Evolutionary conservation across 495 filamentous ascomycete species (phyloP), one percentile per base, ranked within the genome.

Genomic region (Annulohypoxylon moriforme): DNA sequence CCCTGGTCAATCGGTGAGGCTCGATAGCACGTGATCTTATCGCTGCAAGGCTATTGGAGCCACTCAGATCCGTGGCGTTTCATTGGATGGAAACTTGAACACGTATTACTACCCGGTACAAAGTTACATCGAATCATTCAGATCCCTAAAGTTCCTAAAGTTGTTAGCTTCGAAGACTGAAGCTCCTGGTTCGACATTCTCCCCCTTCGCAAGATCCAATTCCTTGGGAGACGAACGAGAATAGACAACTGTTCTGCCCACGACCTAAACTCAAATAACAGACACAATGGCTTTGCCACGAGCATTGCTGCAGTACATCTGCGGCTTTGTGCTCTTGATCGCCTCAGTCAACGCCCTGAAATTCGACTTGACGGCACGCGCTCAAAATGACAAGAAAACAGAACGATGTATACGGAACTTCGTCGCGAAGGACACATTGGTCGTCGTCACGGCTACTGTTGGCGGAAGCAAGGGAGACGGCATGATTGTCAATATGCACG

Each of bases 331-430:
- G 69, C 82, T 87, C 60, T 77, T 91, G 69, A 76, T 89, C 14
- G 88, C 91, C 49, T 81, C 91, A 67, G 82, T 89, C 59, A 84
- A 88, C 58, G 94, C 94, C 31, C 86, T 99, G 64, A 98, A 97
- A 82, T 98, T 99, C 86, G 96, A 99, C 71, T 86, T 99, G 60
- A 79, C 88, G 74, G 93, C 96, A 13, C 83, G 89, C 62, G 85
- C 84, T 16, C 83, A 80, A 67, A 85, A 88, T 76, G 87, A 85
- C 79, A 83, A 85, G 74, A 86, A 89, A 76, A 85, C 88, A 59
- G 90, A 93, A 79, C 88, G 96, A 87, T 99, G 96, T 84, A 93
- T 99, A 80, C 90, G 96, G 75, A 99, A 99, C 83, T 98, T 98
- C 78, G 95, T 98, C 62, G 85, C 89, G 56, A 93, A 90, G 80